Evolutionary conservation across 2,329 filamentous ascomycete species (phyloP).

Genomic region (Penicillium sp.): DNA sequence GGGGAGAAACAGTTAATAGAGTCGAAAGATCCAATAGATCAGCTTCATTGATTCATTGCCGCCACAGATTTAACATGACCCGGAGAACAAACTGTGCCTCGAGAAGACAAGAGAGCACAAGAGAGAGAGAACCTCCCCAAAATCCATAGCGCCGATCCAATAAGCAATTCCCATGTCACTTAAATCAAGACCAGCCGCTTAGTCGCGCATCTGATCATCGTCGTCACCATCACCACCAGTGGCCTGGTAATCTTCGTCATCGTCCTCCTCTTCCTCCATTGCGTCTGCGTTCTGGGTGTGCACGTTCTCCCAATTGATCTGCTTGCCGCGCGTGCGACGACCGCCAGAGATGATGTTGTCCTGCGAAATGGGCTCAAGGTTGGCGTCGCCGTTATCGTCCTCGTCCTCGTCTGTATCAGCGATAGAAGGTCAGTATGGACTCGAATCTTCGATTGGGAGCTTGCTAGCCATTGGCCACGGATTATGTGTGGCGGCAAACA

Average conservation of each 20-base stretch:
- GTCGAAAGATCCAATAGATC: neutral
- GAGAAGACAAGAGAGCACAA: neutral
- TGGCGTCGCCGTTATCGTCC: conserved; percentile 68
- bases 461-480: neutral
- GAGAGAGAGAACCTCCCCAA: conserved; percentile 7
- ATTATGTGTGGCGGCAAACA: neutral
- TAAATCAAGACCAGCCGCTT: conserved; percentile 13
- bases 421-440: conserved; percentile 12
- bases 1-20: too few relatives aligned
- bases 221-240: conserved; percentile 31
- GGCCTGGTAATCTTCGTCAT: conserved; percentile 30
- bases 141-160: conserved; percentile 17
- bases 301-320: conserved; percentile 90
- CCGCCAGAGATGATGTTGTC: conserved; percentile 78
- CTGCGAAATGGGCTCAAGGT: conserved; percentile 85
- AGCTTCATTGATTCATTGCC: conserved; percentile 21
- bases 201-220: conserved; percentile 42
- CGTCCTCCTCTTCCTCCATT: conserved; percentile 57
- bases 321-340: conserved; percentile 82
- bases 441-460: conserved; percentile 17
- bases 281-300: conserved; percentile 71
- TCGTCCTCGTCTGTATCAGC: conserved; percentile 53
- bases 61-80: conserved; percentile 6
- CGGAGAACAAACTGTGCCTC: neutral
- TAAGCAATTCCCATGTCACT: conserved; percentile 17